Base-by-base conservation (phyloP, 331 rosid species). In the Phaseolus coccineus region DNA sequence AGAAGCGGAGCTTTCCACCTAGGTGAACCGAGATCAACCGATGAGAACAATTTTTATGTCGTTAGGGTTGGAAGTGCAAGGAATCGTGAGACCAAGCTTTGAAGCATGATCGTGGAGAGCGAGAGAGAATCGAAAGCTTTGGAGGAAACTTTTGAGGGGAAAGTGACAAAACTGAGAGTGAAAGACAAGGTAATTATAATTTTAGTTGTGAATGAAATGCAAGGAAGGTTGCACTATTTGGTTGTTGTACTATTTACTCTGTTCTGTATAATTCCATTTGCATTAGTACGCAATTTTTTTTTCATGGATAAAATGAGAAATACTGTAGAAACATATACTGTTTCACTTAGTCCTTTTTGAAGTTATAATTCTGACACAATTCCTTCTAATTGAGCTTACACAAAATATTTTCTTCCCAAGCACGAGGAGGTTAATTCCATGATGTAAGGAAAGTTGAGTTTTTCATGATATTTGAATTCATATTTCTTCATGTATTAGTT, bases 51-150 rank as follows among this genome's bases (percentile, higher is more conserved):
- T 31, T 37, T 88, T 91, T 98, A 93, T 95, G 39, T 97, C 30
- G 69, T 59, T 74, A 11, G 90, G 78, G 47, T 61, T 81, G 4
- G 87, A 48, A 53, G 19, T 73, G 67, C 92, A 82, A 0, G 97
- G 6, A 93, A 82, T 63, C 84, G 97, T 65, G 92, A 87, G 73
- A 89, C 79, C 84, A 92, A 87, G 91, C 98, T 95, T 71, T 90
- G 97, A 84, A 95, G 98, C 99, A 95, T 95, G 98, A 89, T 88
- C 90, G 67, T 42, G 16, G 2, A 46, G 13, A 4, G 9, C 16
- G 9, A 2, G 1, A 74, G 88, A 85, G 97, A 89, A 87, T 91
- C 85, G 82, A 69, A 82, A 83, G 77, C 28, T 62, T 87, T 79
- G 86, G 70, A 87, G 87, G 77, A 86, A 83, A 73, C 27, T 50